These are phyloP conservation scores for Musa acuminata DNA, from an alignment of 176 grass and related monocot species.

Conservation along the genomic window DNA sequence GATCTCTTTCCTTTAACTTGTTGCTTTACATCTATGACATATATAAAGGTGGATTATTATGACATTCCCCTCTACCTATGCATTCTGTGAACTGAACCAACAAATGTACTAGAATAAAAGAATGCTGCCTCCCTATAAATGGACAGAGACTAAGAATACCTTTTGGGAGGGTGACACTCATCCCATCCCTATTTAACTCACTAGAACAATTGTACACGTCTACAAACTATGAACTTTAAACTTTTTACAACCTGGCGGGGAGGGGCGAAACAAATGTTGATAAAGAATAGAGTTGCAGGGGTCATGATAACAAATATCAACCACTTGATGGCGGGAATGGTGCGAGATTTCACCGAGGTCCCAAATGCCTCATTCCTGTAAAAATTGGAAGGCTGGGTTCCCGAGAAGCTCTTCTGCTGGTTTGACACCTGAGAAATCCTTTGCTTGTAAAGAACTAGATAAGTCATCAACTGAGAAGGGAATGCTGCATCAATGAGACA, in stretches of 20 bases:
- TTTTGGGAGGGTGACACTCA: neutral
- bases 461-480: conserved; percentile 95
- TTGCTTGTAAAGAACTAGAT: conserved; percentile 73
- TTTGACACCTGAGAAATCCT: conserved; percentile 75
- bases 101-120: neutral
- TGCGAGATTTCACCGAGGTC: conserved; percentile 12
- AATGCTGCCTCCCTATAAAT: neutral
- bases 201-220: neutral
- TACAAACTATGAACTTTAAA: neutral
- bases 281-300: conserved; percentile 1
- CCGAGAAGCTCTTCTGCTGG: conserved; percentile 75
- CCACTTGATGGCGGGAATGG: neutral
- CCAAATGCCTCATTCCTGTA: conserved; percentile 75
- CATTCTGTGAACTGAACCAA: conserved; percentile 2
- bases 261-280: neutral
- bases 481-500: conserved; percentile 45
- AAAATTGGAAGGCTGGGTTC: conserved; percentile 97
- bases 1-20: neutral
- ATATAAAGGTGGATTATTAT: neutral
- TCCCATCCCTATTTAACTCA: neutral
- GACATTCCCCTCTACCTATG: neutral
- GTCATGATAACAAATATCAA: neutral
- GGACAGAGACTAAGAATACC: neutral
- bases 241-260: neutral
- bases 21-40: neutral